These are phyloP conservation scores for Neopestalotiopsis sp. DNA, from an alignment of 2,329 filamentous ascomycete genomes.

Conservation along the genomic window DNA sequence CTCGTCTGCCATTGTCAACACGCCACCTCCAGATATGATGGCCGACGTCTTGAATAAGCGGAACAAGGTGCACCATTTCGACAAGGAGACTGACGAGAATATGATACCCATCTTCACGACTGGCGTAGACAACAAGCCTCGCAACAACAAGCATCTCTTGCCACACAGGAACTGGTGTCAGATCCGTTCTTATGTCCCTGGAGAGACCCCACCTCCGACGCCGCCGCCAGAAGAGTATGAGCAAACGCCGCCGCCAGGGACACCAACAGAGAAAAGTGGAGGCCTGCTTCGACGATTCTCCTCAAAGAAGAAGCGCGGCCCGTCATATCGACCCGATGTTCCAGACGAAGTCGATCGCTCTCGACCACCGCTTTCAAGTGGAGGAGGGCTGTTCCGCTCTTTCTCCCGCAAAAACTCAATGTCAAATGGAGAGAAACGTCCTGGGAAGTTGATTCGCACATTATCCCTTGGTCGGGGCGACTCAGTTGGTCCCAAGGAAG, in stretches of 20 bases:
- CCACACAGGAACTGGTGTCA: slow-evolving; percentile 96
- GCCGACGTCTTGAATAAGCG: slow-evolving; percentile 92
- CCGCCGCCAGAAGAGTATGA: slow-evolving; percentile 60
- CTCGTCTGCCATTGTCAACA: slow-evolving; percentile 92
- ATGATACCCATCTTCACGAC: slow-evolving; percentile 94
- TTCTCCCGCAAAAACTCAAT: slow-evolving; percentile 46
- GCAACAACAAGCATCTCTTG: slow-evolving; percentile 89
- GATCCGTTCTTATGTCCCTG: slow-evolving; percentile 83
- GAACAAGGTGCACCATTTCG: slow-evolving; percentile 79
- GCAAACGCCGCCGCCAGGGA: slow-evolving; percentile 37
- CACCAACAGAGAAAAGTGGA: slow-evolving; percentile 38
- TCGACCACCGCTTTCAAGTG: slow-evolving; percentile 54
- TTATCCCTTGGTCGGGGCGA: slow-evolving; percentile 65
- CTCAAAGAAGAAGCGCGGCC: slow-evolving; percentile 46
- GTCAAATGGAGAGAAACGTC: slow-evolving; percentile 41
- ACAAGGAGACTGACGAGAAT: slow-evolving; percentile 83
- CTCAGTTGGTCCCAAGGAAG: slow-evolving; percentile 44
- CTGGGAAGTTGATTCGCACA: slow-evolving; percentile 56
- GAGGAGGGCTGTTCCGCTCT: slow-evolving; percentile 50
- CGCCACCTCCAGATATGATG: slow-evolving; percentile 84
- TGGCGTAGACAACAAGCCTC: slow-evolving; percentile 85
- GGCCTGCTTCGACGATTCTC: slow-evolving; percentile 50
- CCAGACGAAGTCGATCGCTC: slow-evolving; percentile 45
- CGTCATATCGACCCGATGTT: slow-evolving; percentile 42
- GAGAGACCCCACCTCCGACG: slow-evolving; percentile 73